phyloP scores from a whole-genome alignment of 129 eudicot genomes.

The Rutidosis leptorrhynchoides region DNA sequence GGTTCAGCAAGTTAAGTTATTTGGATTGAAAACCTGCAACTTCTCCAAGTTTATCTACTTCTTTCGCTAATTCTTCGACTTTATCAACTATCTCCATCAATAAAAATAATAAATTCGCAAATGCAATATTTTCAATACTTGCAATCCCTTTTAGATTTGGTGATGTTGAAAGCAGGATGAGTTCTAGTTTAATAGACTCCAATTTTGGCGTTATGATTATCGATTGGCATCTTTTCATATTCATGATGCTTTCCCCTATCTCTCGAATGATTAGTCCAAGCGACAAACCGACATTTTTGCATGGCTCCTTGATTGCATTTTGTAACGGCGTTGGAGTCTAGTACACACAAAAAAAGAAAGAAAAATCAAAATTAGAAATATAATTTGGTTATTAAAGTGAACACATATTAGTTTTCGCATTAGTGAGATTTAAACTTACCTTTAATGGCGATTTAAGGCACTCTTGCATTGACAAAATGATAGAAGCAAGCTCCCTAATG shows the following conservation, averaged over 20 bases:
- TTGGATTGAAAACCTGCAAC: constrained; percentile 44
- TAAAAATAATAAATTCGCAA: constrained; percentile 50
- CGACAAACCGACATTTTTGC: constrained; percentile 41
- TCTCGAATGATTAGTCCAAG: constrained; percentile 51
- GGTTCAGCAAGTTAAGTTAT: constrained; percentile 5
- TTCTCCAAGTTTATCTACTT: constrained; percentile 67
- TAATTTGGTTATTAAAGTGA: not conserved
- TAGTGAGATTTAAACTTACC: constrained; percentile 32
- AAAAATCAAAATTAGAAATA: too few relatives aligned
- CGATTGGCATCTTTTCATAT: constrained; percentile 54
- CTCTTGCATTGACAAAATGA: constrained; percentile 48
- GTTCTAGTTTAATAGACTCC: constrained; percentile 46
- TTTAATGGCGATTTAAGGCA: constrained; percentile 67
- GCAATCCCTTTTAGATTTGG: constrained; percentile 30
- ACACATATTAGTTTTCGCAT: not conserved
- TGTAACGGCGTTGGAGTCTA: constrained; percentile 45
- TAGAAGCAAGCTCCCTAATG: constrained; percentile 69
- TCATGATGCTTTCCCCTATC: constrained; percentile 57
- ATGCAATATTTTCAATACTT: constrained; percentile 45
- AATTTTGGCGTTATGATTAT: constrained; percentile 44
- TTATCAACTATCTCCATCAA: constrained; percentile 56
- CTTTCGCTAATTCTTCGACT: constrained; percentile 51
- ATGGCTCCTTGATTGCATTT: constrained; percentile 50
- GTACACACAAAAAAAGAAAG: too few relatives aligned
- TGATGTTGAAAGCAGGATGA: constrained; percentile 30